Conservation (phyloP, 352 stramenopile genomes). For the Globisporangium paddicum region DNA sequence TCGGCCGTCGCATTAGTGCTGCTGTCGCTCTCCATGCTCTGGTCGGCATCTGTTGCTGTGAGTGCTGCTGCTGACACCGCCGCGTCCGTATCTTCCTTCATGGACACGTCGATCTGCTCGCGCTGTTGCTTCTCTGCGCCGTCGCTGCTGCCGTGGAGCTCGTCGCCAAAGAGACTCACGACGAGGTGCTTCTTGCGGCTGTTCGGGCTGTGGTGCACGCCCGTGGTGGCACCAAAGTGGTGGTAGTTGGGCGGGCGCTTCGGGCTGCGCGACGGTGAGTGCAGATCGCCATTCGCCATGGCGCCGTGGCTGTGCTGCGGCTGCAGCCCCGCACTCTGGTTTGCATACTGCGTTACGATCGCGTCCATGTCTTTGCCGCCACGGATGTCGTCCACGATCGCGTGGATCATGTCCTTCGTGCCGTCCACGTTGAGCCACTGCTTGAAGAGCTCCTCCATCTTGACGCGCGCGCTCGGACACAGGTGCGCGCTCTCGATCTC, state of each 20-base stretch:
- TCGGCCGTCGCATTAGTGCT: not conserved
- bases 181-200: conserved; percentile 58
- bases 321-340: not conserved
- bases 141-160: conserved; percentile 43
- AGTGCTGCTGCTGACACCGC: not conserved
- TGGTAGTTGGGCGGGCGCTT: conserved; percentile 82
- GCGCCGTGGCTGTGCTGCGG: not conserved
- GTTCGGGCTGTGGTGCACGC: conserved; percentile 22
- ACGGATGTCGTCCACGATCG: conserved; percentile 73
- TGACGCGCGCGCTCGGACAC: conserved; percentile 74
- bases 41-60: conserved; percentile 9
- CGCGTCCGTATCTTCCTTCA: conserved; percentile 30
- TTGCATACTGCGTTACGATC: conserved; percentile 24
- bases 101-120: conserved; percentile 28
- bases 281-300: not conserved
- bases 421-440: conserved; percentile 85
- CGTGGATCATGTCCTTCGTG: conserved; percentile 84
- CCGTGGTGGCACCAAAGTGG: conserved; percentile 32
- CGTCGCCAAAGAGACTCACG: conserved; percentile 75
- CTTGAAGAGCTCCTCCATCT: conserved; percentile 87
- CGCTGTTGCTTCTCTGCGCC: not conserved
- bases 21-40: conserved; percentile 27
- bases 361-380: conserved; percentile 62
- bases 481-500: conserved; percentile 80
- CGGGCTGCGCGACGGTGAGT: conserved; percentile 59